Percentiles rank a stretch among this genome's conserved stretches.
Evolutionary conservation across 2,329 filamentous ascomycete genomes (phyloP).

Genomic region (Remersonia thermophila): DNA sequence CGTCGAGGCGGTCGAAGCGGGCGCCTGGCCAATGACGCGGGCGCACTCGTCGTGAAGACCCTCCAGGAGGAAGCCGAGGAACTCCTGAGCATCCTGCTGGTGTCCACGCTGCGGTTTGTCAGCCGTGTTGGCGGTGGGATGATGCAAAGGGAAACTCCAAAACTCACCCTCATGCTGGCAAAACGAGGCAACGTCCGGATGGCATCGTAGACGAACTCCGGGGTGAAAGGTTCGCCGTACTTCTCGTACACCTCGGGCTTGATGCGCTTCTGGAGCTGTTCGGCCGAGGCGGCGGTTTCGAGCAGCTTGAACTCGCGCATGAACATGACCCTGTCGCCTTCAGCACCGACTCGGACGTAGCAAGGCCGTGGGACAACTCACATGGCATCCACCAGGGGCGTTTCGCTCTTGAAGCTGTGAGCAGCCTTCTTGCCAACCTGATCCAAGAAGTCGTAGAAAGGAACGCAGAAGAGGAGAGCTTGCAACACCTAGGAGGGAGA

Average conservation of each 20-base stretch:
- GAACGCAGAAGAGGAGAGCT: slow-evolving; percentile 84
- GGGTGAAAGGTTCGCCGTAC: slow-evolving; percentile 82
- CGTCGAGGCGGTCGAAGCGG: slow-evolving; percentile 21
- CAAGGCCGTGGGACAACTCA: slow-evolving; percentile 31
- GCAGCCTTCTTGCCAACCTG: slow-evolving; percentile 71
- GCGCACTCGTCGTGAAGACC: slow-evolving; percentile 88
- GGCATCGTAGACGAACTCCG: slow-evolving; percentile 90
- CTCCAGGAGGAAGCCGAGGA: slow-evolving; percentile 83
- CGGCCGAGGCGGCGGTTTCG: slow-evolving; percentile 61
- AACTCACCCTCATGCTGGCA: slow-evolving; percentile 73
- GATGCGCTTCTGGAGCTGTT: slow-evolving; percentile 59
- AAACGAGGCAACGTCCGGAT: slow-evolving; percentile 81
- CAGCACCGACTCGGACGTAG: neutral
- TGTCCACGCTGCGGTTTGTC: slow-evolving; percentile 59
- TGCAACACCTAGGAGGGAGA: slow-evolving; percentile 83
- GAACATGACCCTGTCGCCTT: slow-evolving; percentile 69
- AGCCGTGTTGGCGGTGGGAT: slow-evolving; percentile 5
- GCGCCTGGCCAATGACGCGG: slow-evolving; percentile 52
- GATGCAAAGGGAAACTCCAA: neutral
- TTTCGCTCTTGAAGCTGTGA: slow-evolving; percentile 90
- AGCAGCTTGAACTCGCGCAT: slow-evolving; percentile 84
- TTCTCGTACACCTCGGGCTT: slow-evolving; percentile 78
- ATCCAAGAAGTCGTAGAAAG: slow-evolving; percentile 89
- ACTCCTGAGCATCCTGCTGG: slow-evolving; percentile 96
- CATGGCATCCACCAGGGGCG: slow-evolving; percentile 88